These are phyloP conservation scores for Pseudogymnoascus destructans DNA, from an alignment of 2,329 filamentous ascomycete genomes.

Conservation along the genomic window DNA sequence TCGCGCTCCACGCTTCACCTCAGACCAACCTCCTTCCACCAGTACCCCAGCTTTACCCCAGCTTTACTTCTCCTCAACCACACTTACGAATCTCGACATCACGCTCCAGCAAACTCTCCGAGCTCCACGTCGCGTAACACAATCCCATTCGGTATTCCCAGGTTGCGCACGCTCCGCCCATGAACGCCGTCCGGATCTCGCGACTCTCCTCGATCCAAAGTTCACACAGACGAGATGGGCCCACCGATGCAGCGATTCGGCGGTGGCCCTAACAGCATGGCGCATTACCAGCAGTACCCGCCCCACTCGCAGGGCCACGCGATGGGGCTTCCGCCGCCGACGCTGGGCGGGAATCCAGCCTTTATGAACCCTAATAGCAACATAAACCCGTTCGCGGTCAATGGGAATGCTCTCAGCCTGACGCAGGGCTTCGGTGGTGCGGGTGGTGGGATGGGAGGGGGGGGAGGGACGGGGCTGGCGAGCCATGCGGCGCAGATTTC, in stretches of 20 bases:
- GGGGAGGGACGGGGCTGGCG: slow-evolving; percentile 56
- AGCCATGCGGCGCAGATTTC: slow-evolving; percentile 82
- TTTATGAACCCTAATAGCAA: slow-evolving; percentile 59
- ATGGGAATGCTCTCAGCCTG: slow-evolving; percentile 39
- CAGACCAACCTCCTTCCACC: not conserved
- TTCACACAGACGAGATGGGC: slow-evolving; percentile 25
- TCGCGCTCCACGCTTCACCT: slow-evolving; percentile 5
- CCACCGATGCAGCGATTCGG: slow-evolving; percentile 26
- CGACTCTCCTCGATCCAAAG: slow-evolving; percentile 24
- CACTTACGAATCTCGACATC: not conserved
- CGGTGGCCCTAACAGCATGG: slow-evolving; percentile 24
- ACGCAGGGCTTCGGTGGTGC: slow-evolving; percentile 45
- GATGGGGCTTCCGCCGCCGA: slow-evolving; percentile 38
- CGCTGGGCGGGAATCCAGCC: slow-evolving; percentile 51
- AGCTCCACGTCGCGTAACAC: not conserved
- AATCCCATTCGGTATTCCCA: not conserved
- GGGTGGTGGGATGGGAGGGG: slow-evolving; percentile 38
- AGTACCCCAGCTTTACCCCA: not conserved
- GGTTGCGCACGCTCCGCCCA: slow-evolving; percentile 21
- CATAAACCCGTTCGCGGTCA: slow-evolving; percentile 52
- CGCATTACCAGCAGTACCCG: slow-evolving; percentile 34
- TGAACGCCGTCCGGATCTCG: slow-evolving; percentile 24
- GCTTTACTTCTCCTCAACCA: not conserved
- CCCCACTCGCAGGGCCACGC: slow-evolving; percentile 34
- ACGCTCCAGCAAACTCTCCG: not conserved